Conservation (phyloP, 148 eudicot genomes). For the Linanthus parryae region DNA sequence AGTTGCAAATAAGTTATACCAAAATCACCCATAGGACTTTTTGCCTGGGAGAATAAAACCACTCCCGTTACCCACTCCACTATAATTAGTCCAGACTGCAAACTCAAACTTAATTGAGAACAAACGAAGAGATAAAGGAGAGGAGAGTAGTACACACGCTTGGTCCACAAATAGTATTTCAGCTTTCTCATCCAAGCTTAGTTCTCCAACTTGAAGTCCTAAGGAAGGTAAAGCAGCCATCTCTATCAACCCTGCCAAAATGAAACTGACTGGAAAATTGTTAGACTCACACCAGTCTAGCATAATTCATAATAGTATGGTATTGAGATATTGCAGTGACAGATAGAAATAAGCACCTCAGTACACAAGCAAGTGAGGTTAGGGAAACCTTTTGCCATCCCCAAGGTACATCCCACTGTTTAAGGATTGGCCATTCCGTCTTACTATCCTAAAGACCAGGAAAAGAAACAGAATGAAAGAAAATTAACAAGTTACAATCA, state of each 20-base stretch:
- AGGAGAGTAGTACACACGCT: slow-evolving; percentile 31
- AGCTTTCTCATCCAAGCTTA: slow-evolving; percentile 85
- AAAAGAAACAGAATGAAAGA: neutral
- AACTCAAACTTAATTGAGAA: neutral
- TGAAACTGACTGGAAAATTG: slow-evolving; percentile 80
- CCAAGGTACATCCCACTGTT: slow-evolving; percentile 98
- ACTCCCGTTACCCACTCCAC: too few species aligned
- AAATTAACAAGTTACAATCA: too few species aligned
- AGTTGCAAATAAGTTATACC: too few species aligned
- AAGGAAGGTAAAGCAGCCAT: slow-evolving; percentile 59
- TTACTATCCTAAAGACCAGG: slow-evolving; percentile 28
- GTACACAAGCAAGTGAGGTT: slow-evolving; percentile 91
- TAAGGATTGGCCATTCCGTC: slow-evolving; percentile 59
- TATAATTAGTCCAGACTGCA: neutral
- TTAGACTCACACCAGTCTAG: slow-evolving; percentile 20
- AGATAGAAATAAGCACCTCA: slow-evolving; percentile 40
- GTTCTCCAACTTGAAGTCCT: slow-evolving; percentile 53
- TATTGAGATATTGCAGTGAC: neutral
- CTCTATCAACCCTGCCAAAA: slow-evolving; percentile 87
- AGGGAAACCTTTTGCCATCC: slow-evolving; percentile 92
- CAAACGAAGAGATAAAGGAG: neutral
- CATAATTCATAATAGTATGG: neutral
- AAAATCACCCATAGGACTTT: too few species aligned
- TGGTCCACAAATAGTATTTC: slow-evolving; percentile 82
- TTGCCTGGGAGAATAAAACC: too few species aligned